Evolutionary conservation across 1,284 basidiomycete genomes (phyloP).

Genomic region (Tremellales sp.): DNA sequence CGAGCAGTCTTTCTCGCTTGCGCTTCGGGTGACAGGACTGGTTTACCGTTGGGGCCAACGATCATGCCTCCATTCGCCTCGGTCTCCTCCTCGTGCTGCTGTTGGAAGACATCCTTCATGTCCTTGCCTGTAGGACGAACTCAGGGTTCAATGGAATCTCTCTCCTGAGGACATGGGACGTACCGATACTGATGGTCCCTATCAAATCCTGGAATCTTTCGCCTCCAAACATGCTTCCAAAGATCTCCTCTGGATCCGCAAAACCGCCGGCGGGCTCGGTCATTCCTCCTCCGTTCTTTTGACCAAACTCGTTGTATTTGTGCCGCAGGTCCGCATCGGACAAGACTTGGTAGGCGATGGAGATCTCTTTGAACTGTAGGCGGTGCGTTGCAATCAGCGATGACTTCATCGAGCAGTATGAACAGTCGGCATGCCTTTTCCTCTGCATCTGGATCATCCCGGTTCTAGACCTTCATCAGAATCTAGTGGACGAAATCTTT

Average conservation of each 20-base stretch:
- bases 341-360: conserved; percentile 78
- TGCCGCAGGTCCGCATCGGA: conserved; percentile 77
- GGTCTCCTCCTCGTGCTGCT: conserved; percentile 74
- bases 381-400: conserved; percentile 2
- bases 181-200: conserved; percentile 51
- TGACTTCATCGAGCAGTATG: background rate
- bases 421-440: conserved; percentile 56
- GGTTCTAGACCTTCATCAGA: conserved; percentile 59
- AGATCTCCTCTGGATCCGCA: conserved; percentile 77
- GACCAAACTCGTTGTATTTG: conserved; percentile 84
- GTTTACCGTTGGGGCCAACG: conserved; percentile 46
- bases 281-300: conserved; percentile 47
- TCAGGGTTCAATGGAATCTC: conserved; percentile 58
- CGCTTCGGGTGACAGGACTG: conserved; percentile 72
- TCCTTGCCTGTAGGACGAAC: conserved; percentile 79
- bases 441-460: conserved; percentile 84
- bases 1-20: conserved; percentile 63
- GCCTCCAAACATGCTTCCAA: conserved; percentile 80
- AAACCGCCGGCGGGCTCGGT: conserved; percentile 44
- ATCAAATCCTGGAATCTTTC: conserved; percentile 53
- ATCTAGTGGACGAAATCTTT: conserved; percentile 1
- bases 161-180: conserved; percentile 7
- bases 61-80: conserved; percentile 25
- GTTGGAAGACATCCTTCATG: conserved; percentile 97
- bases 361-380: conserved; percentile 70